Conservation (phyloP, 148 eudicot genomes). For the Hydrangea macrophylla region DNA sequence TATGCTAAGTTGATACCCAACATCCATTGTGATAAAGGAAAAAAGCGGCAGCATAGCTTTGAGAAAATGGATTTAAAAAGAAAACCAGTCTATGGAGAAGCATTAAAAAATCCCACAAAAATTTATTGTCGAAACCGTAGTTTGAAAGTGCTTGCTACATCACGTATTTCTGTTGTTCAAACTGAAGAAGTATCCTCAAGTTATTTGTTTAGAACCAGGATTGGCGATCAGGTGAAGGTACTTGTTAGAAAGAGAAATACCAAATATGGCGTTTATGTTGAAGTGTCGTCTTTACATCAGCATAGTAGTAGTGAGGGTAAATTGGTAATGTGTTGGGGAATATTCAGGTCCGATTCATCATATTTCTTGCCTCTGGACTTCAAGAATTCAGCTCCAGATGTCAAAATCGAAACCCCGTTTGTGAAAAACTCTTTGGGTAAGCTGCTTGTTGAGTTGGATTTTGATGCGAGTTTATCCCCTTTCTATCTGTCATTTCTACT, state of each 20-base stretch:
- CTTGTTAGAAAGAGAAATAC: constrained; percentile 44
- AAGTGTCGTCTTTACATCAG: constrained; percentile 44
- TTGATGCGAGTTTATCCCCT: constrained; percentile 66
- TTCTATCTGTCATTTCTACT: constrained; percentile 71
- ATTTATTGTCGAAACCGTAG: constrained; percentile 20
- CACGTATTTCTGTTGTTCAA: constrained; percentile 35
- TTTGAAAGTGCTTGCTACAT: constrained; percentile 32
- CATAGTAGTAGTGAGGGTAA: constrained; percentile 26
- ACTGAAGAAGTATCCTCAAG: constrained; percentile 33
- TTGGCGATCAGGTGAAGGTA: constrained; percentile 68
- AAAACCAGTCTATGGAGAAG: constrained; percentile 19
- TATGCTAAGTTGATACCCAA: constrained; percentile 27
- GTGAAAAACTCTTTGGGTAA: constrained; percentile 36
- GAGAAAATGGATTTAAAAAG: constrained; percentile 24
- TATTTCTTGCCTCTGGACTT: constrained; percentile 59
- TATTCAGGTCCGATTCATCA: constrained; percentile 71
- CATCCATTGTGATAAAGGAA: constrained; percentile 14
- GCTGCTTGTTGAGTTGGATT: constrained; percentile 54
- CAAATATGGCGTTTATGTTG: constrained; percentile 53
- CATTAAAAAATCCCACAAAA: constrained; percentile 12
- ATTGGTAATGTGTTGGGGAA: constrained; percentile 69
- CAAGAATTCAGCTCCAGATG: constrained; percentile 25
- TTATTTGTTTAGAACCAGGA: constrained; percentile 60
- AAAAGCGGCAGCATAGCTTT: constrained; percentile 21
- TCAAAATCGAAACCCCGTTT: constrained; percentile 49